Percentiles rank a stretch among this genome's conserved stretches.
These are phyloP conservation scores for Mycena haematopus DNA, from an alignment of 768 basidiomycete genomes.

Conservation along the genomic window DNA sequence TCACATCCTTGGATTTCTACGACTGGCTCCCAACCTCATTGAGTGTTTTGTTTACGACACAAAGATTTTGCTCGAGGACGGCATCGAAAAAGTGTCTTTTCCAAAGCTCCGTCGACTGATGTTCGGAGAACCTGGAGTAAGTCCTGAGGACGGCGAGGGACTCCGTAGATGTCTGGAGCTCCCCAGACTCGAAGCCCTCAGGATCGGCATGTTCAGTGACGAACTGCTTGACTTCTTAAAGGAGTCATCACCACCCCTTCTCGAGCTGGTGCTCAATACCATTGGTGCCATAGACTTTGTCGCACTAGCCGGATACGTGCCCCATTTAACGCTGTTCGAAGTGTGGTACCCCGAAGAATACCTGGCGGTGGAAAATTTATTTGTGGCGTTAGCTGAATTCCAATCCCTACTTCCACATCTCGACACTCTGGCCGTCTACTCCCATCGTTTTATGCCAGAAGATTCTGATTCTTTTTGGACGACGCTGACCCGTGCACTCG, in stretches of 20 bases:
- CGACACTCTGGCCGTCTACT: background rate
- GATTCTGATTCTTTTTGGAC: background rate
- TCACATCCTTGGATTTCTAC: background rate
- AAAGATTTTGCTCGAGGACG: background rate
- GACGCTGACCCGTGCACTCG: background rate
- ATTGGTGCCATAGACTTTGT: background rate
- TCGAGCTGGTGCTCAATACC: background rate
- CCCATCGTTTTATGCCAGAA: background rate
- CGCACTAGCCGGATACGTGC: background rate
- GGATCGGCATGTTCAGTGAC: no score
- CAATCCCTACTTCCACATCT: background rate
- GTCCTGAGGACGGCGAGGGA: background rate
- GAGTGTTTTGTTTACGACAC: background rate
- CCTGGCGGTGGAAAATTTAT: background rate
- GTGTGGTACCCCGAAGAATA: background rate
- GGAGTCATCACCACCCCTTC: background rate
- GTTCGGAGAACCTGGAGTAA: background rate
- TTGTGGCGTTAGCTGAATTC: background rate
- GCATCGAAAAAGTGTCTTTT: background rate
- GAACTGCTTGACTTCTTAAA: background rate
- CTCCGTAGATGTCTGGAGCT: background rate
- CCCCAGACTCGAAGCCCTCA: background rate
- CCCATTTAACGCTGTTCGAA: background rate
- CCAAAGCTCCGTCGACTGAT: background rate
- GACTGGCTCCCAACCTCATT: background rate